These are phyloP conservation scores for Fusarium equiseti DNA, from an alignment of 2,329 filamentous ascomycete genomes.

Conservation along the genomic window DNA sequence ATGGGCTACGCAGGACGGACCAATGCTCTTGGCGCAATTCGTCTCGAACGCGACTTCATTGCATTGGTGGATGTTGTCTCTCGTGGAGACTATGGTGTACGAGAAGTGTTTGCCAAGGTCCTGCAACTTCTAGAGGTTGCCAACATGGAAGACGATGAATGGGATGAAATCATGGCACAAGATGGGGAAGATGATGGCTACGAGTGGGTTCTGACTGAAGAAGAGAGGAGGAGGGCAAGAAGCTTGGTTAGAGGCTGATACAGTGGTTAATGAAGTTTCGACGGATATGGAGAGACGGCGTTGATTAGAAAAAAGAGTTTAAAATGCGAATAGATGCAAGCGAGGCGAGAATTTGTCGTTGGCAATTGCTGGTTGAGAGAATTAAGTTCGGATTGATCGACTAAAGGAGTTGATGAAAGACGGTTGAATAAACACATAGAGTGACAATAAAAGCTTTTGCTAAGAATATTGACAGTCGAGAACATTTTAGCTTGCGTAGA, in stretches of 20 bases:
- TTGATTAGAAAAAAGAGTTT: slow-evolving; percentile 31
- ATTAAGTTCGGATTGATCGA: neutral
- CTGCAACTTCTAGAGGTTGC: slow-evolving; percentile 86
- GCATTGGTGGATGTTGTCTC: slow-evolving; percentile 78
- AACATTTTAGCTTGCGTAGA: neutral
- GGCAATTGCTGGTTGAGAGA: neutral
- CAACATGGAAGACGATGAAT: slow-evolving; percentile 97
- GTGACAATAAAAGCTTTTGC: neutral
- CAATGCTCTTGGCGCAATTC: slow-evolving; percentile 83
- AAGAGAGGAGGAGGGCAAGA: slow-evolving; percentile 80
- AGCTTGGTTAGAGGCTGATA: slow-evolving; percentile 66
- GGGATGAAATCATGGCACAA: slow-evolving; percentile 76
- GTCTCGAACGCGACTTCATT: slow-evolving; percentile 86
- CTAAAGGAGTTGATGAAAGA: neutral
- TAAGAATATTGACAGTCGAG: neutral
- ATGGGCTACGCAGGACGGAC: slow-evolving; percentile 83
- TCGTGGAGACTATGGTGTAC: slow-evolving; percentile 78
- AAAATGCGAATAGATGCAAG: slow-evolving; percentile 23
- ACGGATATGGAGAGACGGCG: slow-evolving; percentile 12
- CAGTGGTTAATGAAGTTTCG: slow-evolving; percentile 14
- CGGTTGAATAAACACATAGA: neutral
- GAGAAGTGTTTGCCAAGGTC: slow-evolving; percentile 81
- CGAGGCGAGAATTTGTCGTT: slow-evolving; percentile 13
- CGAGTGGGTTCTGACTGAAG: slow-evolving; percentile 76
- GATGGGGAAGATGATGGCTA: slow-evolving; percentile 71